phyloP scores from a whole-genome alignment of 371 early-diverging fungal genomes.

The Syncephalastrum contaminatum region DNA sequence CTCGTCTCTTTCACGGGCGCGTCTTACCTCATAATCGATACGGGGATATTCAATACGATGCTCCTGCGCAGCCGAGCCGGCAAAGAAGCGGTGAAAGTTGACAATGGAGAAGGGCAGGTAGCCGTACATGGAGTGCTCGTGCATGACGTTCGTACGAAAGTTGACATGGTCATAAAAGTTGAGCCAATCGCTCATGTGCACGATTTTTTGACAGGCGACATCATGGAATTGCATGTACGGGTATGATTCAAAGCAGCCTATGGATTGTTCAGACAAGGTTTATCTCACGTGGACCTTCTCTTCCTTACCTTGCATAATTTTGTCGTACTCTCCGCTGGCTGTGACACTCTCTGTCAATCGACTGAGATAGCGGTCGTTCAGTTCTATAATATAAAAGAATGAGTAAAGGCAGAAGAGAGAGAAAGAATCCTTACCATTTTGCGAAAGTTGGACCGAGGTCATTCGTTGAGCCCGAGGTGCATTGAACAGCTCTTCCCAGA shows the following conservation, averaged over 20 bases:
- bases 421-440: conserved; percentile 13
- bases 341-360: conserved; percentile 55
- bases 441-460: conserved; percentile 9
- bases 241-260: conserved; percentile 92
- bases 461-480: conserved; percentile 31
- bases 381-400: not conserved
- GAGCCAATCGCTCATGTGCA: conserved; percentile 75
- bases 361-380: conserved; percentile 38
- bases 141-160: conserved; percentile 36
- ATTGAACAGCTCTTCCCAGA: conserved; percentile 82
- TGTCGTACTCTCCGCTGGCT: conserved; percentile 80
- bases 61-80: conserved; percentile 60
- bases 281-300: not conserved
- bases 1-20: not conserved
- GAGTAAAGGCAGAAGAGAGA: not conserved
- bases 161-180: conserved; percentile 80
- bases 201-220: conserved; percentile 63
- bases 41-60: conserved; percentile 80
- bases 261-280: too few species aligned
- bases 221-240: conserved; percentile 77
- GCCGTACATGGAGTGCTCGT: conserved; percentile 52
- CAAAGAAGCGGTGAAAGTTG: conserved; percentile 82
- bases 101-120: conserved; percentile 77
- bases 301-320: conserved; percentile 73
- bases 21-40: conserved; percentile 68